Evolutionary conservation across 2,329 filamentous ascomycete species (phyloP).

Genomic region (Metarhizium guizhouense): DNA sequence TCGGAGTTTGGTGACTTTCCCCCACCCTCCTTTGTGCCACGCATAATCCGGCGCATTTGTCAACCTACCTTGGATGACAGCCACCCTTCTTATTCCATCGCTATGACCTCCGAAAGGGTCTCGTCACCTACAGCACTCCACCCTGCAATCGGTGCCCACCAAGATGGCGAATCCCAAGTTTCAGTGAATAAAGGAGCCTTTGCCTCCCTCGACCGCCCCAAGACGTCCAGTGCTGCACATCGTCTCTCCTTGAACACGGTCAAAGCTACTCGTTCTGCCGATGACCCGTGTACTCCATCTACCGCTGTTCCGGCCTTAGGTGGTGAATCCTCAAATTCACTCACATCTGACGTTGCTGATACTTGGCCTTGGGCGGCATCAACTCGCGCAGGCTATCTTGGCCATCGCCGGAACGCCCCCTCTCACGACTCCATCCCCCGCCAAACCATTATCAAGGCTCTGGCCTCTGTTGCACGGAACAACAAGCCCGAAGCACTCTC

Average conservation of each 20-base stretch:
- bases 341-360: not conserved
- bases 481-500: slow-evolving; percentile 56
- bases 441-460: slow-evolving; percentile 75
- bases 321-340: slow-evolving; percentile 12
- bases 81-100: slow-evolving; percentile 1
- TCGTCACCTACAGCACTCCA: slow-evolving; percentile 41
- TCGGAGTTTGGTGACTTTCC: slow-evolving; percentile 12
- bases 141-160: slow-evolving; percentile 34
- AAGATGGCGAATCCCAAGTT: slow-evolving; percentile 9
- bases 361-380: slow-evolving; percentile 2
- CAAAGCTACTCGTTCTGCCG: slow-evolving; percentile 11
- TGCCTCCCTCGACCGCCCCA: slow-evolving; percentile 10
- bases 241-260: slow-evolving; percentile 13
- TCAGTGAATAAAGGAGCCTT: slow-evolving; percentile 6
- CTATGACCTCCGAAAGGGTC: slow-evolving; percentile 25
- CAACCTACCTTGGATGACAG: not conserved
- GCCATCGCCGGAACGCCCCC: slow-evolving; percentile 37
- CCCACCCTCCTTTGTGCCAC: not conserved
- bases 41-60: not conserved
- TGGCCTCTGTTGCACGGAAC: slow-evolving; percentile 57
- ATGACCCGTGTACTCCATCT: slow-evolving; percentile 10
- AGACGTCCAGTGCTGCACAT: slow-evolving; percentile 9
- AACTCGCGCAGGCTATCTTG: slow-evolving; percentile 9
- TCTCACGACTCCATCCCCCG: slow-evolving; percentile 60
- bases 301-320: slow-evolving; percentile 18